Percentiles rank a stretch among this genome's conserved stretches.
Evolutionary conservation across 2,329 filamentous ascomycete species (phyloP).

Genomic region (Xylariaceae sp.): DNA sequence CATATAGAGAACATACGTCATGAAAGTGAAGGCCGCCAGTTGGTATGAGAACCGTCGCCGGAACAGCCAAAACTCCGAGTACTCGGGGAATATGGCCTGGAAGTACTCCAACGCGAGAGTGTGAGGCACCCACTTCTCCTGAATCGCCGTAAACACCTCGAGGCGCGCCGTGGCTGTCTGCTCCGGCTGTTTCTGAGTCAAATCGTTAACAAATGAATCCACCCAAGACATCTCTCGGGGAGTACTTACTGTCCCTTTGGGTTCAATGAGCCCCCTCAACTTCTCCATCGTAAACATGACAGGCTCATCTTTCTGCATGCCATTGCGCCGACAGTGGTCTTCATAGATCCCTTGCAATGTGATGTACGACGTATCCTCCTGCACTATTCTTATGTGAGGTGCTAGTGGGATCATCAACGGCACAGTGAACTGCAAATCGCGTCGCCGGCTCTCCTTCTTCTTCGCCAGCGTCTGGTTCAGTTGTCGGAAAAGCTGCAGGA

Average conservation of each 20-base stretch:
- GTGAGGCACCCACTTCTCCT: constrained; percentile 85
- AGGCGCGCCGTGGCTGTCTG: constrained; percentile 68
- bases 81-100: constrained; percentile 79
- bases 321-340: constrained; percentile 84
- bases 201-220: constrained; percentile 16
- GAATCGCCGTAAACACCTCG: constrained; percentile 91
- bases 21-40: constrained; percentile 89
- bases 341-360: constrained; percentile 94
- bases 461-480: constrained; percentile 90
- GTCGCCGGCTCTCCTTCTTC: constrained; percentile 88
- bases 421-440: constrained; percentile 92
- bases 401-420: constrained; percentile 94
- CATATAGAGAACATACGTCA: constrained; percentile 98
- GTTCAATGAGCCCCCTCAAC: constrained; percentile 68
- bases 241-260: constrained; percentile 53
- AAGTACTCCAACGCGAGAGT: constrained; percentile 84
- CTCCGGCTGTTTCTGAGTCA: constrained; percentile 58
- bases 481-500: constrained; percentile 92
- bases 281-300: constrained; percentile 95
- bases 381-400: constrained; percentile 88
- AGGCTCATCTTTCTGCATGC: constrained; percentile 90
- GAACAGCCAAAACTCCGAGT: constrained; percentile 97
- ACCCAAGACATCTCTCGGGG: neutral
- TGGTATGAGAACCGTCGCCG: constrained; percentile 95
- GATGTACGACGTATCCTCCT: constrained; percentile 91